phyloP scores from a whole-genome alignment of 768 basidiomycete genomes.

The Lactarius indigo region DNA sequence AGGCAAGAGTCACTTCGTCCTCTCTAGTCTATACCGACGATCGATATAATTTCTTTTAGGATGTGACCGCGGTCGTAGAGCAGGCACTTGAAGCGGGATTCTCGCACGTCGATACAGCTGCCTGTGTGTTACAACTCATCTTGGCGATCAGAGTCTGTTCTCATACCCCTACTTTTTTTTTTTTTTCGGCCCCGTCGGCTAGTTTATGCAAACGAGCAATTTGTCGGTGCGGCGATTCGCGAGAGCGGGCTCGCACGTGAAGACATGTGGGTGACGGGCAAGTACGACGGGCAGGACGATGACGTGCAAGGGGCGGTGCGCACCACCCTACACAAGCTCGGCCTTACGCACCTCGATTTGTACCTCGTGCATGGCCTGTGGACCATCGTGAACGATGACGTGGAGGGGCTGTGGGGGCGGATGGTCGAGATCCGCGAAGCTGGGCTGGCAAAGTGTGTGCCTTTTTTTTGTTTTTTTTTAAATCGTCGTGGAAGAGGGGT shows the following conservation, averaged over 20 bases:
- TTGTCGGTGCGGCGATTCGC: conserved; percentile 37
- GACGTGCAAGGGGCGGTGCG: conserved; percentile 40
- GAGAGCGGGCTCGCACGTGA: conserved; percentile 36
- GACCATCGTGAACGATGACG: conserved; percentile 30
- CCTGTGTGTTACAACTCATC: conserved; percentile 36
- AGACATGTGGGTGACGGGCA: conserved; percentile 42
- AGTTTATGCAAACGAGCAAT: conserved; percentile 38
- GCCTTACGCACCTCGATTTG: conserved; percentile 57
- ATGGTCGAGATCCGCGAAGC: conserved; percentile 52
- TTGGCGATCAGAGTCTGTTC: background rate
- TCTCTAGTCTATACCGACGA: background rate
- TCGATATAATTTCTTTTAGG: conserved; percentile 27
- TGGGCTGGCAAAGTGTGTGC: conserved; percentile 35
- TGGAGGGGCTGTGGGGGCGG: conserved; percentile 48
- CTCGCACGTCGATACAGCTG: conserved; percentile 61
- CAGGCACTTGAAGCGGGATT: conserved; percentile 61
- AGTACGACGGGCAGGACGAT: conserved; percentile 38
- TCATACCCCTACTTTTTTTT: background rate
- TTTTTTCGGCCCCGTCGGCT: background rate
- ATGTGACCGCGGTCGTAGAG: conserved; percentile 51
- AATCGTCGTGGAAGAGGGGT: background rate
- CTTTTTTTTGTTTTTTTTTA: background rate
- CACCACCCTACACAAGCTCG: conserved; percentile 55
- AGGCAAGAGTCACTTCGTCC: conserved; percentile 23
- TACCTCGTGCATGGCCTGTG: conserved; percentile 63